phyloP scores from a whole-genome alignment of 129 eudicot species.

The Tagetes erecta region DNA sequence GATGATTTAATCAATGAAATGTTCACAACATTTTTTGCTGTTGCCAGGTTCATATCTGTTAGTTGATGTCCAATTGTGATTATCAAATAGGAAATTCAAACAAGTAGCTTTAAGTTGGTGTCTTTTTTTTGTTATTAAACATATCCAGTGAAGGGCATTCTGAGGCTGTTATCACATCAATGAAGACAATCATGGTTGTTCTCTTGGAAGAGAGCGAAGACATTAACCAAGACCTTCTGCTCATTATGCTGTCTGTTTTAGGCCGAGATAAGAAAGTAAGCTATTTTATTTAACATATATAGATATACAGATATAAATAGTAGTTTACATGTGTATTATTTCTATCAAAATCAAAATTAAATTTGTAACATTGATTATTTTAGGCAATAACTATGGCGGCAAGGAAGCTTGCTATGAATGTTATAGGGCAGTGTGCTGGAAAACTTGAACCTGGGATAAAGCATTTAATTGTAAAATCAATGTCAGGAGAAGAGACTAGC shows the following conservation, averaged over 20 bases:
- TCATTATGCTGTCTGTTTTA: constrained; percentile 60
- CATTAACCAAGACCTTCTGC: constrained; percentile 64
- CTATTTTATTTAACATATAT: not conserved
- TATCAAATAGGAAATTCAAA: constrained; percentile 8
- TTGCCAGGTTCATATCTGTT: constrained; percentile 66
- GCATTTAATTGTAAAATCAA: constrained; percentile 78
- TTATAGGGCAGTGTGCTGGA: constrained; percentile 71
- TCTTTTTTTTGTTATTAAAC: constrained; percentile 4
- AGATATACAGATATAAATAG: not conserved
- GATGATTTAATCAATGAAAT: constrained; percentile 84
- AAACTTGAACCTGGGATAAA: constrained; percentile 89
- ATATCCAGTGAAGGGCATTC: constrained; percentile 83
- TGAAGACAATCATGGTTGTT: constrained; percentile 89
- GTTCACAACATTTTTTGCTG: constrained; percentile 75
- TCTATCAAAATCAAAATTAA: not conserved
- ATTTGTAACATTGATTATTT: constrained; percentile 21
- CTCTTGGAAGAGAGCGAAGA: constrained; percentile 98
- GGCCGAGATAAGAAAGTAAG: constrained; percentile 77
- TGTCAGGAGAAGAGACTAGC: constrained; percentile 77
- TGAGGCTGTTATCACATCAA: constrained; percentile 68
- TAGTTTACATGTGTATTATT: not conserved
- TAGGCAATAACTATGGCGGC: constrained; percentile 67
- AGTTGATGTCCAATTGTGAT: constrained; percentile 9
- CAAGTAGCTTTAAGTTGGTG: constrained; percentile 19
- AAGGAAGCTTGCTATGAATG: constrained; percentile 90